These are phyloP conservation scores for Camellia sinensis DNA, from an alignment of 148 eudicot genomes.

Conservation along the genomic window DNA sequence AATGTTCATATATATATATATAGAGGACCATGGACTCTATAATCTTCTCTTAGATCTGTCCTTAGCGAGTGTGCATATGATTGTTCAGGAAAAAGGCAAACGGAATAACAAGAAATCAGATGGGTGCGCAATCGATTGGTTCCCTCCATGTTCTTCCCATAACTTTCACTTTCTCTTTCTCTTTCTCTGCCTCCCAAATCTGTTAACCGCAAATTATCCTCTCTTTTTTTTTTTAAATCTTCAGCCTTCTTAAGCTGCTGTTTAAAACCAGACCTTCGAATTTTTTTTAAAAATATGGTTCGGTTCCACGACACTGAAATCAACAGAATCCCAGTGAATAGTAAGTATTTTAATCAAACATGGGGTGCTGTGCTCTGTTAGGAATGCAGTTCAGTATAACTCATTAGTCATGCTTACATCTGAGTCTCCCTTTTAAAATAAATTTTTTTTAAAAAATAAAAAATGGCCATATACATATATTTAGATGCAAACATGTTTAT, in stretches of 20 bases:
- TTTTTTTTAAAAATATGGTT: too few relatives aligned
- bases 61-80: neutral
- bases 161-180: conserved; percentile 19
- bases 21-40: too few relatives aligned
- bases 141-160: conserved; percentile 24
- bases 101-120: conserved; percentile 1
- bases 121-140: neutral
- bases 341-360: too few relatives aligned
- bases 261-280: neutral
- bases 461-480: neutral
- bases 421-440: neutral
- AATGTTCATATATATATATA: too few relatives aligned
- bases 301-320: neutral
- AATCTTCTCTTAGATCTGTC: too few relatives aligned
- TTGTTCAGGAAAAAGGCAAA: conserved; percentile 17
- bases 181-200: conserved; percentile 24
- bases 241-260: neutral
- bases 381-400: neutral
- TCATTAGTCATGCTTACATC: neutral
- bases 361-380: neutral
- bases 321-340: neutral
- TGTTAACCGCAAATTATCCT: neutral
- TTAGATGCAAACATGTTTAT: neutral
- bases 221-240: neutral
- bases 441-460: neutral